These are phyloP conservation scores for Heterobasidion parviporum DNA, from an alignment of 1,284 basidiomycete species.

Conservation along the genomic window DNA sequence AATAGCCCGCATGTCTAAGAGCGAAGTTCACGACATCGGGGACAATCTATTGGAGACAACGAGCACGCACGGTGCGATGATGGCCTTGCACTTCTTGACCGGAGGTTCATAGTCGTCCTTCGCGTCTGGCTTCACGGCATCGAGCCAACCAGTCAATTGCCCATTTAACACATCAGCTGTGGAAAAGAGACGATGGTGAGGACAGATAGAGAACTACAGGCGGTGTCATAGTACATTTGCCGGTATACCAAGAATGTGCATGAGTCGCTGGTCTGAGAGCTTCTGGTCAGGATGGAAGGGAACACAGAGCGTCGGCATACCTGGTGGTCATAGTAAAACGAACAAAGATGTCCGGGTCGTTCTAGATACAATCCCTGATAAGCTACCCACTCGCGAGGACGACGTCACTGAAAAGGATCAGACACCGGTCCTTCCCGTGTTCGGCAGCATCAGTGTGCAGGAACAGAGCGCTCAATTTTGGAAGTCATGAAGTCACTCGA, in stretches of 20 bases:
- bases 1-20: constrained; percentile 88
- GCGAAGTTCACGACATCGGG: not conserved
- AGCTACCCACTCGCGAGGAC: too few species aligned
- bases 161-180: constrained; percentile 48
- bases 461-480: not conserved
- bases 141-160: constrained; percentile 64
- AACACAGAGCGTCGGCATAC: constrained; percentile 1
- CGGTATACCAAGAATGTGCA: constrained; percentile 88
- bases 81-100: constrained; percentile 73
- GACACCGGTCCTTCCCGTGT: not conserved
- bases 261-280: constrained; percentile 61
- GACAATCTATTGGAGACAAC: not conserved
- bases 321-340: not conserved
- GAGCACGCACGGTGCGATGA: constrained; percentile 86
- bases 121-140: constrained; percentile 41
- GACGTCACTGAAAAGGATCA: not conserved
- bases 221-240: constrained; percentile 40
- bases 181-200: not conserved
- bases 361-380: too few species aligned
- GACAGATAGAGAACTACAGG: constrained; percentile 3
- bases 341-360: not conserved
- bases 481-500: not conserved
- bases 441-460: too few species aligned
- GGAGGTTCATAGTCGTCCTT: constrained; percentile 50
- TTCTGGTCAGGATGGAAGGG: constrained; percentile 3